Percentiles rank a stretch among this genome's conserved stretches.
These are phyloP conservation scores for Sideroxylon spinosum DNA, from an alignment of 179 eudicot genomes.

Conservation along the genomic window DNA sequence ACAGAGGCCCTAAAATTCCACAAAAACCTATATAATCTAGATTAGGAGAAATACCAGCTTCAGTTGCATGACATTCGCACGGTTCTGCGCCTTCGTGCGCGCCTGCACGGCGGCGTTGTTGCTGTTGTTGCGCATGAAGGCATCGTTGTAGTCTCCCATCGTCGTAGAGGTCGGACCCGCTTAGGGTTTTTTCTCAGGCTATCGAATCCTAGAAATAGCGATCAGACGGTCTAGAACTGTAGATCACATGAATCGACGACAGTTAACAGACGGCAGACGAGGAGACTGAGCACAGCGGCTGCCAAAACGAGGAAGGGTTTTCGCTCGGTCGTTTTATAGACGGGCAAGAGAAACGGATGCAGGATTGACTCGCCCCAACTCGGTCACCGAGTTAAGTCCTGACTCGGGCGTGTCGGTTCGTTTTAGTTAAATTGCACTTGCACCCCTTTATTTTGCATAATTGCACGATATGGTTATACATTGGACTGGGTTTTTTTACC, in stretches of 20 bases:
- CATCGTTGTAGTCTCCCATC: conserved; percentile 64
- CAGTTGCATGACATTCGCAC: conserved; percentile 73
- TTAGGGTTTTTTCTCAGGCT: conserved; percentile 5
- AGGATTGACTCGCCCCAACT: conserved; percentile 8
- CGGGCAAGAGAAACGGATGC: background rate
- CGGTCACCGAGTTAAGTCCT: background rate
- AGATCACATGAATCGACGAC: background rate
- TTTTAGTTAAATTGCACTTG: background rate
- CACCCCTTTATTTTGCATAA: background rate
- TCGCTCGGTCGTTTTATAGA: background rate
- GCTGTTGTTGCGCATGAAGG: conserved; percentile 71
- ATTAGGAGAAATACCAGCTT: conserved; percentile 49
- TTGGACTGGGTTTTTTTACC: no score
- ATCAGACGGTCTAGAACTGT: conserved; percentile 2
- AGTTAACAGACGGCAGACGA: background rate
- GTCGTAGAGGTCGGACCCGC: conserved; percentile 7
- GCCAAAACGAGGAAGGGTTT: background rate
- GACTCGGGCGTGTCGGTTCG: background rate
- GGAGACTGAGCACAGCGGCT: background rate
- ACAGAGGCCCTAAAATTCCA: background rate
- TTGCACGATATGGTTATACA: no score
- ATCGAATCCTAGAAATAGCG: background rate
- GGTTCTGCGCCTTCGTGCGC: conserved; percentile 79
- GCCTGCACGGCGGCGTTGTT: conserved; percentile 64
- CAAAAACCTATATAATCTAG: background rate